phyloP scores from a whole-genome alignment of 495 filamentous ascomycete genomes.

The Penicillium subrubescens region DNA sequence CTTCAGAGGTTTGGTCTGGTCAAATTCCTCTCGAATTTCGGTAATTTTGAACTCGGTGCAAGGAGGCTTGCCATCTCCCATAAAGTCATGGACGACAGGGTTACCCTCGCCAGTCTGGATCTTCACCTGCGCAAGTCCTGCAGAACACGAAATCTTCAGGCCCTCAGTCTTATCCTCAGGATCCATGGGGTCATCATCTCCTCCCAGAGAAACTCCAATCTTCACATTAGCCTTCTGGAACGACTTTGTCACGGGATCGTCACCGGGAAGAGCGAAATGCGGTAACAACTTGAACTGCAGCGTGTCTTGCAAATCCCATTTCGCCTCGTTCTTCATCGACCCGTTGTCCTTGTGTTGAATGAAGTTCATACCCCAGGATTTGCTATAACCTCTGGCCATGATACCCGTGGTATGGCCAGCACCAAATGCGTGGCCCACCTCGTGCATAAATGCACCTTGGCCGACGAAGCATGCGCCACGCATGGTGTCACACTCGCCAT shows the following conservation, averaged over 20 bases:
- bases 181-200: neutral
- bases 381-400: constrained; percentile 41
- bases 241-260: constrained; percentile 13
- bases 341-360: constrained; percentile 22
- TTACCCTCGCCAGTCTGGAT: constrained; percentile 5
- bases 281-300: constrained; percentile 34
- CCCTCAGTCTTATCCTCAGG: constrained; percentile 7
- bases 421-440: constrained; percentile 45
- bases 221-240: constrained; percentile 4
- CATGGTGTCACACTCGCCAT: constrained; percentile 39
- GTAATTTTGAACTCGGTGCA: neutral
- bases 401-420: constrained; percentile 40
- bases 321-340: constrained; percentile 26
- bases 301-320: constrained; percentile 40
- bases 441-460: constrained; percentile 44
- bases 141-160: constrained; percentile 13
- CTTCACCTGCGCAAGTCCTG: constrained; percentile 13
- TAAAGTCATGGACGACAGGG: neutral
- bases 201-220: neutral
- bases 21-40: constrained; percentile 11
- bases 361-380: constrained; percentile 41
- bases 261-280: constrained; percentile 38
- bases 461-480: constrained; percentile 44
- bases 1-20: constrained; percentile 18
- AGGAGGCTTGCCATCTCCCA: neutral